Evolutionary conservation across 2,329 filamentous ascomycete species (phyloP), one percentile per base, ranked within the genome.

Genomic region (Ceratocystis variospora): DNA sequence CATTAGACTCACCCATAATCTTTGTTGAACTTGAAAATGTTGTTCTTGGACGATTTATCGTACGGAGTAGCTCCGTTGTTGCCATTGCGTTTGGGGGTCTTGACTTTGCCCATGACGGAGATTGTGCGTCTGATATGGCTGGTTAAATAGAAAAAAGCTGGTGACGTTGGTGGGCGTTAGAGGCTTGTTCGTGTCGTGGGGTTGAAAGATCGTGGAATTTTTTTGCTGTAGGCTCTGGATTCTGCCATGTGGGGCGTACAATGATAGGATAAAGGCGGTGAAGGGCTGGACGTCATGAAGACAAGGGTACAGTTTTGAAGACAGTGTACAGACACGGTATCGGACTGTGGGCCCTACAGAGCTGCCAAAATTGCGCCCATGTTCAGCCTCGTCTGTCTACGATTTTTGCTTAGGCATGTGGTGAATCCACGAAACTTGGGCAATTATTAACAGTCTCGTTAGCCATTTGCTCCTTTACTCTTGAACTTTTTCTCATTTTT

Each of bases 11-110:
- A 68, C 67, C 93, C 91, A 70, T 94, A 84, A 75, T 93, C 80
- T 71, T 88, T 94, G 80, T 96, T 96, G 85, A 96, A 96, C 75
- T 95, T 96, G 84, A 97, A 97, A 76, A 96, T 90, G 72, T 89
- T 92, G 78, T 96, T 91, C 73, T 79, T 79, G 67, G 74, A 72
- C 8, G 74, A 71, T 65, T 77, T 75, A 28, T 80, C 78, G 71
- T 80, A 80, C 0, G 76, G 76, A 1, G 72, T 72, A 33, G 74
- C 73, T 66, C 77, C 75, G 68, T 77, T 77, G 73, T 76, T 76
- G 73, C 76, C 73, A 70, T 80, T 77, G 74, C 81, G 81, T 77
- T 83, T 84, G 66, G 75, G 72, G n/a, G 75, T 73, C 68, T 78
- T 78, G 57, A 76, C 73, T 73, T 84, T 85, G 19, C 79, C 81